These are phyloP conservation scores for Escovopsis sp. DNA, from an alignment of 2,329 filamentous ascomycete genomes.

Conservation along the genomic window DNA sequence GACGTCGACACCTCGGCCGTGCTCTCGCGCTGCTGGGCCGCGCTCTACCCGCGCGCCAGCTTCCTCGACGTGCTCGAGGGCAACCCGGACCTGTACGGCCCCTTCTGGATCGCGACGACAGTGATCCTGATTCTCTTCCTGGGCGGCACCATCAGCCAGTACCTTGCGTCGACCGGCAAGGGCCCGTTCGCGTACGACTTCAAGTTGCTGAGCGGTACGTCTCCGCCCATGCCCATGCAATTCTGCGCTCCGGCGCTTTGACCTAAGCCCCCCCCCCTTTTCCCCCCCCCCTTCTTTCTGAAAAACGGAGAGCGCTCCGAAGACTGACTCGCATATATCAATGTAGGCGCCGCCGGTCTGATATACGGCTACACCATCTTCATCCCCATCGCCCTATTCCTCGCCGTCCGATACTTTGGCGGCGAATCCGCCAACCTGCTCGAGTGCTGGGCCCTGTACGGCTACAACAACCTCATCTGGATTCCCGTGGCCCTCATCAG, in stretches of 20 bases:
- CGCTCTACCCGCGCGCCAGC: slow-evolving; percentile 82
- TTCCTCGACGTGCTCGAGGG: slow-evolving; percentile 96
- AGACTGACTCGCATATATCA: slow-evolving; percentile 1
- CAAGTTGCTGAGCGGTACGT: slow-evolving; percentile 62
- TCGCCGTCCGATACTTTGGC: slow-evolving; percentile 84
- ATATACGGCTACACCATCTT: slow-evolving; percentile 91
- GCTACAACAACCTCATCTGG: slow-evolving; percentile 95
- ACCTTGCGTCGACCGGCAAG: slow-evolving; percentile 53
- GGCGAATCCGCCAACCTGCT: slow-evolving; percentile 85
- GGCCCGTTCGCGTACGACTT: slow-evolving; percentile 86
- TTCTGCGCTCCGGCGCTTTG: slow-evolving; percentile 1
- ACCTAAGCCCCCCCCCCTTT: neutral
- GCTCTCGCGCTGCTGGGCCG: slow-evolving; percentile 68
- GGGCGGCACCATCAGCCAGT: slow-evolving; percentile 88
- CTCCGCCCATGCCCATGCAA: neutral
- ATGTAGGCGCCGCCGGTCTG: slow-evolving; percentile 64
- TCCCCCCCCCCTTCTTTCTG: too few species aligned
- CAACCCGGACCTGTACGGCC: slow-evolving; percentile 91
- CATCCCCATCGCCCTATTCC: slow-evolving; percentile 75
- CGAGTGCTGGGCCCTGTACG: slow-evolving; percentile 91
- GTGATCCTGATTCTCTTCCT: slow-evolving; percentile 92
- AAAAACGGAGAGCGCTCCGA: too few species aligned
- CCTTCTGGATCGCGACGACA: slow-evolving; percentile 97
- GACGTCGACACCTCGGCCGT: slow-evolving; percentile 93
- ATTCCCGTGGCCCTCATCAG: slow-evolving; percentile 84